Evolutionary conservation across 2,329 filamentous ascomycete species (phyloP).

Genomic region (Colletotrichum sp.): DNA sequence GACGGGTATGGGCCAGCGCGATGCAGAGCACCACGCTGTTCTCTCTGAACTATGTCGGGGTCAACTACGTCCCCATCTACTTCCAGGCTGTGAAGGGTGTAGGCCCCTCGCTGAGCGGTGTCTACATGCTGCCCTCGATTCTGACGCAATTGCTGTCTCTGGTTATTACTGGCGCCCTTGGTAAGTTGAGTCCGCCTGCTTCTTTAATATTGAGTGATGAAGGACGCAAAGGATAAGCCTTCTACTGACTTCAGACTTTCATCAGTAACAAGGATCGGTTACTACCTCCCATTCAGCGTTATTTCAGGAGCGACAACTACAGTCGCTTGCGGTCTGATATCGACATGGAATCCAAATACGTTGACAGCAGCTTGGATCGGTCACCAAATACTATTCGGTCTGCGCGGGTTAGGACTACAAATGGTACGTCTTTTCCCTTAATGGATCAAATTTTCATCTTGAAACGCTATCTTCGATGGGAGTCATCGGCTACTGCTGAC

Average conservation of each 20-base stretch:
- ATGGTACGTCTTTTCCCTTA: neutral
- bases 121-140: neutral
- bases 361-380: neutral
- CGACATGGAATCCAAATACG: neutral
- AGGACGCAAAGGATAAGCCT: neutral
- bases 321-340: neutral
- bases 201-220: neutral
- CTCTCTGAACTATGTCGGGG: neutral
- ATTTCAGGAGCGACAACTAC: neutral
- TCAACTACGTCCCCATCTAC: neutral
- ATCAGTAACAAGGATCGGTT: neutral
- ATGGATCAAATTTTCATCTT: rapidly evolving
- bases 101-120: neutral
- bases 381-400: neutral
- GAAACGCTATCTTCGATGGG: neutral
- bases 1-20: neutral
- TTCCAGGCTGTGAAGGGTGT: neutral
- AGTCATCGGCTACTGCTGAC: neutral
- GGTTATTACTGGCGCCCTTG: neutral
- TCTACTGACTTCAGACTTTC: rapidly evolving
- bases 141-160: neutral
- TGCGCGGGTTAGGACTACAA: neutral
- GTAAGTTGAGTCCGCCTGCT: neutral
- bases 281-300: neutral
- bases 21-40: neutral